These are phyloP conservation scores for Solanum chilense DNA, from an alignment of 257 asterid genomes.

Conservation along the genomic window DNA sequence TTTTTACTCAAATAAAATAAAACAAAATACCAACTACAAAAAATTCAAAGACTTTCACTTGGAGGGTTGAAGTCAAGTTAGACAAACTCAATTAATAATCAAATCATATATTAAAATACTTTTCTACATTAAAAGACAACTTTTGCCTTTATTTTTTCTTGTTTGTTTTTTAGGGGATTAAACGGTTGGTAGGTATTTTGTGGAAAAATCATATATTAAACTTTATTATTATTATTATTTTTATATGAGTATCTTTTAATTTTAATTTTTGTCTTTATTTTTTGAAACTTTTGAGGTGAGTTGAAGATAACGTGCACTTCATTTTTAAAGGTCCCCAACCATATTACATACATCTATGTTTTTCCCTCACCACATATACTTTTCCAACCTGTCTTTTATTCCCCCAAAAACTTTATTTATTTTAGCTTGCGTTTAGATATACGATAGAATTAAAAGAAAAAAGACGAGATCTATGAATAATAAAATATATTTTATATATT, in stretches of 20 bases:
- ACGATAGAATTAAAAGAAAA: no score
- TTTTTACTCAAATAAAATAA: no score
- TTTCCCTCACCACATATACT: background rate
- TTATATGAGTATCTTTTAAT: background rate
- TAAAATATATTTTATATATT: no score
- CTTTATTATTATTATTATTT: background rate
- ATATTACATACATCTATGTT: background rate
- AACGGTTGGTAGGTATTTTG: background rate
- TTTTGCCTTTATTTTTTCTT: background rate
- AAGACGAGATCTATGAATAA: no score
- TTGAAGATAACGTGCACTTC: background rate
- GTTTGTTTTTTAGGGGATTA: background rate
- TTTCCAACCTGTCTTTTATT: background rate
- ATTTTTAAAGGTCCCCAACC: background rate
- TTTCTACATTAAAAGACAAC: background rate
- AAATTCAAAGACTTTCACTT: no score
- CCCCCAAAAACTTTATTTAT: no score
- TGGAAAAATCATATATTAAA: background rate
- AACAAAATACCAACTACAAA: no score
- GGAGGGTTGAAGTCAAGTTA: no score
- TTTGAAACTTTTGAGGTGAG: background rate
- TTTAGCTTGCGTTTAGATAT: no score
- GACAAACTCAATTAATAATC: no score
- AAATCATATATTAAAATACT: no score
- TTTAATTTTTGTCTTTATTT: background rate